phyloP scores from a whole-genome alignment of 176 grass and related monocot species.

The Hordeum marinum region DNA sequence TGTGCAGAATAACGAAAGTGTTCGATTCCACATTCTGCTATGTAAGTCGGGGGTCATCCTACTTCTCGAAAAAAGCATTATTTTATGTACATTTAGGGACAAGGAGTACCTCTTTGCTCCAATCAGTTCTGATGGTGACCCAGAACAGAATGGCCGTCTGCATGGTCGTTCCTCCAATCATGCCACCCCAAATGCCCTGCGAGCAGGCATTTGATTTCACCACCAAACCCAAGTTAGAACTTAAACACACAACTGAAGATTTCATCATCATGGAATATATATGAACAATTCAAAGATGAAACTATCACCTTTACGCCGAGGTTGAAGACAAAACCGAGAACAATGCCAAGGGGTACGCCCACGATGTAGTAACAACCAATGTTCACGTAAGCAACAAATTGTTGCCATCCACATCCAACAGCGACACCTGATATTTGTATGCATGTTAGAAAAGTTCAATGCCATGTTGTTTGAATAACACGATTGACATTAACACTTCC shows the following conservation, averaged over 20 bases:
- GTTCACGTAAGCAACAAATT: slow-evolving; percentile 91
- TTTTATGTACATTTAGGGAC: neutral
- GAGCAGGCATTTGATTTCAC: neutral
- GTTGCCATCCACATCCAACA: slow-evolving; percentile 95
- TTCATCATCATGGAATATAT: neutral
- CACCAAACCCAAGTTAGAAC: neutral
- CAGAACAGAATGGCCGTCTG: slow-evolving; percentile 66
- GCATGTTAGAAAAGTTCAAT: neutral
- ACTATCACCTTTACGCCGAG: slow-evolving; percentile 60
- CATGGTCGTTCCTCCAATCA: slow-evolving; percentile 76
- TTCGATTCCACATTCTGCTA: neutral
- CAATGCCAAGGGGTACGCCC: slow-evolving; percentile 61
- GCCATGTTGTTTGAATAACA: neutral
- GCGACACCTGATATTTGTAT: slow-evolving; percentile 60
- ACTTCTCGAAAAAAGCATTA: too few relatives aligned
- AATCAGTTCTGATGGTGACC: slow-evolving; percentile 66
- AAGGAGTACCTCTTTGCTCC: slow-evolving; percentile 57
- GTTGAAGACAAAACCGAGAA: slow-evolving; percentile 69
- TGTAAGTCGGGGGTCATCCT: too few relatives aligned
- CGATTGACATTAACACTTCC: neutral
- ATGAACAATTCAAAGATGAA: neutral
- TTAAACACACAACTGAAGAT: neutral
- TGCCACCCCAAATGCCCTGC: slow-evolving; percentile 81
- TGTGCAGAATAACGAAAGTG: neutral
- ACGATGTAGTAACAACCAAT: slow-evolving; percentile 85